Conservation (phyloP, 495 filamentous ascomycete species). For the Platismatia glauca region DNA sequence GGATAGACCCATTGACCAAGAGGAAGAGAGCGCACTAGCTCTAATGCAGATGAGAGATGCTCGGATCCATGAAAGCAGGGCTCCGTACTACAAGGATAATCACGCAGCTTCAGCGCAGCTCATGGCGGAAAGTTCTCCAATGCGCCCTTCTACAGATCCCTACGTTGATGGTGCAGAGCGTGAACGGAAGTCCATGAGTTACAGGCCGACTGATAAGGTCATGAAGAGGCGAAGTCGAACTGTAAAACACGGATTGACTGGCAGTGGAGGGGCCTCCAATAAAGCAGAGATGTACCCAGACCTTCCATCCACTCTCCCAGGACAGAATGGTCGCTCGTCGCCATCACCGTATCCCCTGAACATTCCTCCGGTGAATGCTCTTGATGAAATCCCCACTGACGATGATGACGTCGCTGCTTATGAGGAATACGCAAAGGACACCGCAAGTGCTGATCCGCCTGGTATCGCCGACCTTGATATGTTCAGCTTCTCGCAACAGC, state of each 20-base stretch:
- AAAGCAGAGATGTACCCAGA: slow-evolving; percentile 1
- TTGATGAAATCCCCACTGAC: slow-evolving; percentile 24
- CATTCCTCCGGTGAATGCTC: slow-evolving; percentile 5
- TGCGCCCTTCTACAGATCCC: background rate
- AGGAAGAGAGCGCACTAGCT: slow-evolving; percentile 17
- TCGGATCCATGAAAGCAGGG: background rate
- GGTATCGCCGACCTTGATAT: slow-evolving; percentile 4
- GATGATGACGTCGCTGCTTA: slow-evolving; percentile 17
- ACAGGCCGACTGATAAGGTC: slow-evolving; percentile 3
- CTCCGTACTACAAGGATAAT: slow-evolving; percentile 7
- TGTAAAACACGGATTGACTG: background rate
- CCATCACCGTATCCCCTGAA: background rate
- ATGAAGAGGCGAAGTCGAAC: background rate
- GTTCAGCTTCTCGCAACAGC: slow-evolving; percentile 8
- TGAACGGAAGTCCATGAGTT: slow-evolving; percentile 1
- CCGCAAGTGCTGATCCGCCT: slow-evolving; percentile 4
- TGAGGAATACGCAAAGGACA: slow-evolving; percentile 17
- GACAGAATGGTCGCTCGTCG: background rate
- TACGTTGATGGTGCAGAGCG: background rate
- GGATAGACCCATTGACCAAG: slow-evolving; percentile 8
- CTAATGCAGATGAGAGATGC: slow-evolving; percentile 17
- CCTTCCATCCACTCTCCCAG: slow-evolving; percentile 11
- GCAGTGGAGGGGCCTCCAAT: background rate
- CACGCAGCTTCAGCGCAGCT: slow-evolving; percentile 14
- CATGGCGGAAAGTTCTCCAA: slow-evolving; percentile 10